Evolutionary conservation across 129 eudicot genomes (phyloP), one percentile per base, ranked within the genome.

Genomic region (Escallonia herrerae): DNA sequence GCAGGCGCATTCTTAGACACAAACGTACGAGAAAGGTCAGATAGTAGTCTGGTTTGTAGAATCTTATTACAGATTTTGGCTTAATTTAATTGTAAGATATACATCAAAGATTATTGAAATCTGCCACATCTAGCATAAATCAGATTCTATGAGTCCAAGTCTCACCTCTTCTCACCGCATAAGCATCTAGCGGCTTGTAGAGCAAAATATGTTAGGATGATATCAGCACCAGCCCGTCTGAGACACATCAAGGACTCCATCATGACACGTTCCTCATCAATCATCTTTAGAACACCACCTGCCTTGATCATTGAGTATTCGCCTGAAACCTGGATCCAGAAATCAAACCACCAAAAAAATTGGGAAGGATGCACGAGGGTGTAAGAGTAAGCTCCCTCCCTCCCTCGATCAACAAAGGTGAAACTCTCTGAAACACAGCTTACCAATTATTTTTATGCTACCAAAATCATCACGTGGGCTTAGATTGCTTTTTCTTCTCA

Each of bases 271-370:
- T 86, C 87, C 64, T 93, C 99, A 56, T 93, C 99, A 6, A 93
- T 89, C 99, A 89, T 89, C 73, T 93, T 86, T 3, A 89, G 82
- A 11, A 72, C 95, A 8, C 95, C 99, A 0, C 95, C 96, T 7
- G 99, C 96, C 81, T 93, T 91, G 56, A 93, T 89, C 96, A 93
- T 93, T 1, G 99, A 93, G 82, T 93, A 93, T 70, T 93, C 99
- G 40, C 99, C 99, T 8, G 91, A 84, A 42, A 84, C 91, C 91
- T 84, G 65, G 12, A 49, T 15, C 2, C 63, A 72, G 39, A 72
- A 45, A 42, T 15, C 22, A 42, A 22, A 2, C 48, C 40, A 9
- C 33, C 0, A 22, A 22, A 22, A 22, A 22, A 22, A 22, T 22
- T 22, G 33, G 1, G 1, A 22, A 22, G 33, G 33, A 22, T 22